Evolutionary conservation across 2,329 filamentous ascomycete species (phyloP).

Genomic region (Diaporthe amygdali): DNA sequence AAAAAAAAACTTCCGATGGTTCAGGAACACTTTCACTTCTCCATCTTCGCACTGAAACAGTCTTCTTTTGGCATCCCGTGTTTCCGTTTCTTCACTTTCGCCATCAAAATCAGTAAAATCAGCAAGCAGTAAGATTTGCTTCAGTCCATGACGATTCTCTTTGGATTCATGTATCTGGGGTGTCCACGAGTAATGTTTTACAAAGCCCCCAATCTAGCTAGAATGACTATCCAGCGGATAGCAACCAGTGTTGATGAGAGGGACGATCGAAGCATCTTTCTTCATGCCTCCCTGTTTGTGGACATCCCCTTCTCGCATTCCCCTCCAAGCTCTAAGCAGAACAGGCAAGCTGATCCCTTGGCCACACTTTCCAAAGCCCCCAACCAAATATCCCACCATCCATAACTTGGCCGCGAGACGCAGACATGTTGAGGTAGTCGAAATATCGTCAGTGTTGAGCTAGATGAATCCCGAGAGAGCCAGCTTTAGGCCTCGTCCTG

Average conservation of each 20-base stretch:
- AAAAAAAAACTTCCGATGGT: neutral
- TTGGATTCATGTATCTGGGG: neutral
- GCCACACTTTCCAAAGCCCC: neutral
- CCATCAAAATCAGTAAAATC: neutral
- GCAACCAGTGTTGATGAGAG: neutral
- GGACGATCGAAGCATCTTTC: neutral
- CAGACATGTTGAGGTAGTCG: constrained; percentile 17
- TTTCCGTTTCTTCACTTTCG: neutral
- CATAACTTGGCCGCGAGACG: neutral
- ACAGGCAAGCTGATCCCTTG: neutral
- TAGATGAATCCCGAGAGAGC: neutral
- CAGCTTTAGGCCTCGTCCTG: constrained; percentile 18
- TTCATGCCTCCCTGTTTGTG: neutral
- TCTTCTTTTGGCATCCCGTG: no score
- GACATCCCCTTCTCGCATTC: neutral
- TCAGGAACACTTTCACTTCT: neutral
- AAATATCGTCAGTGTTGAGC: neutral
- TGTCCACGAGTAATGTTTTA: neutral
- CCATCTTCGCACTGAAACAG: neutral
- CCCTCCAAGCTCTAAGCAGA: neutral
- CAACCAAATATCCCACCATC: neutral
- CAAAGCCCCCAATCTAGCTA: neutral
- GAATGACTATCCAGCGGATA: neutral
- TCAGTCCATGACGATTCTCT: neutral
- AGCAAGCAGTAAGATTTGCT: neutral